Base-by-base conservation (phyloP, 163 green algal genomes). In the Scenedesmus sp. region DNA sequence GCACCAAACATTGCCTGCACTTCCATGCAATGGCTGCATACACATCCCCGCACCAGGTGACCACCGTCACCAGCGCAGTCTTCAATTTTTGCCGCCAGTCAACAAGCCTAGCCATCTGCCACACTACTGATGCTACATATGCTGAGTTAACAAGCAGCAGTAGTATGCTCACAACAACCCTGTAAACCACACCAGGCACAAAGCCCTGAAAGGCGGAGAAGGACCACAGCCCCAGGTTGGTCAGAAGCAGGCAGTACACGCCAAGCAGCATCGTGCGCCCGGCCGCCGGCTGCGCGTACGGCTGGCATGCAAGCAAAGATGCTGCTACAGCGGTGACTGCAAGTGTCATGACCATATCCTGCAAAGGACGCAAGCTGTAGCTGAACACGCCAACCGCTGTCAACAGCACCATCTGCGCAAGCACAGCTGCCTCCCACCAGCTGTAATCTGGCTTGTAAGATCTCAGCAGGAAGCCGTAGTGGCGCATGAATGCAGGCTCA, bases 361-460 rank as follows among this genome's bases (percentile, higher is more conserved):
- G 35, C 5, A 46, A 59, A 20, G 83, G 56, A 13, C 59, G 40
- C 33, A 89, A 68, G 22, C 40, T 81, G 24, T 68, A 89, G 18
- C 83, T 42, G 42, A 89, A 89, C 40, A 89, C 83, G 30, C 83
- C 59, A 46, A 89, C 43, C 43, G 83, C 83, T 6, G 59, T 46
- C 15, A 89, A 42, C 3, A 24, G 24, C 3, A 37, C n/a, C 13
- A 46, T 89, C 61, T 89, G 40, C 53, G 40, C 2, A 0, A 37
- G 16, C 35, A 89, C 61, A 0, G 44, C 42, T 59, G 83, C 83
- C 12, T 81, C 83, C 83, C 83, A 89, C 24, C 33, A 89, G 12
- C 83, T 42, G 7, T 18, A 70, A 2, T 26, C 59, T 22, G 83
- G 83, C 56, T 35, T 61, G 83, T 89, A 89, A 56, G 13, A 42